Evolutionary conservation across 805 yeast species (phyloP).

Genomic region (Hanseniaspora hatyaiensis): DNA sequence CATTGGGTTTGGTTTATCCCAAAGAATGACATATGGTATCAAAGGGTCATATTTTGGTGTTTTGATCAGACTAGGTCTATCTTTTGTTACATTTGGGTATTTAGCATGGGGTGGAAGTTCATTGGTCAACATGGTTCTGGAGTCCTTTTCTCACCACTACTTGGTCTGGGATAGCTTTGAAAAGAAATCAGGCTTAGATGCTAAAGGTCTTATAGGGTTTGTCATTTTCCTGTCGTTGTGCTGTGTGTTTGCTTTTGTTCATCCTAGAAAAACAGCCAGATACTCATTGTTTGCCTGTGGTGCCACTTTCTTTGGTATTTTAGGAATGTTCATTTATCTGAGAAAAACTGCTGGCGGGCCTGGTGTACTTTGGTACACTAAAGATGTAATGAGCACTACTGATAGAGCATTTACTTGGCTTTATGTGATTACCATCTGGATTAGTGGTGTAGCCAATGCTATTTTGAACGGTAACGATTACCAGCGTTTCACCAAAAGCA

Average conservation of each 20-base stretch:
- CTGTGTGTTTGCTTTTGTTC: slow-evolving; percentile 25
- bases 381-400: slow-evolving; percentile 24
- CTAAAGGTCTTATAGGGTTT: slow-evolving; percentile 33
- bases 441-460: slow-evolving; percentile 32
- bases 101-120: slow-evolving; percentile 32
- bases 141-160: slow-evolving; percentile 23
- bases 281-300: slow-evolving; percentile 24
- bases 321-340: slow-evolving; percentile 28
- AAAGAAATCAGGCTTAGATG: slow-evolving; percentile 30
- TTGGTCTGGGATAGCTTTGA: slow-evolving; percentile 23
- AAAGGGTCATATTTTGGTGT: slow-evolving; percentile 30
- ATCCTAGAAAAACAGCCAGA: slow-evolving; percentile 27
- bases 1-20: slow-evolving; percentile 32
- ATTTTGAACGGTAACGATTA: slow-evolving; percentile 34
- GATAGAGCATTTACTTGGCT: slow-evolving; percentile 27
- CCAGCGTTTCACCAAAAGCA: slow-evolving; percentile 31
- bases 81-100: slow-evolving; percentile 34
- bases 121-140: slow-evolving; percentile 28
- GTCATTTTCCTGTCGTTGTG: slow-evolving; percentile 31
- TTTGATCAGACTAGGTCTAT: slow-evolving; percentile 30
- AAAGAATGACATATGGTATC: slow-evolving; percentile 32
- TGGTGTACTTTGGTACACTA: slow-evolving; percentile 27
- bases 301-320: slow-evolving; percentile 25
- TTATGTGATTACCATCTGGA: slow-evolving; percentile 33
- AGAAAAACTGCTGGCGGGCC: slow-evolving; percentile 28